Evolutionary conservation across 2,329 filamentous ascomycete species (phyloP), one percentile per base, ranked within the genome.

Genomic region (Claviceps purpurea): DNA sequence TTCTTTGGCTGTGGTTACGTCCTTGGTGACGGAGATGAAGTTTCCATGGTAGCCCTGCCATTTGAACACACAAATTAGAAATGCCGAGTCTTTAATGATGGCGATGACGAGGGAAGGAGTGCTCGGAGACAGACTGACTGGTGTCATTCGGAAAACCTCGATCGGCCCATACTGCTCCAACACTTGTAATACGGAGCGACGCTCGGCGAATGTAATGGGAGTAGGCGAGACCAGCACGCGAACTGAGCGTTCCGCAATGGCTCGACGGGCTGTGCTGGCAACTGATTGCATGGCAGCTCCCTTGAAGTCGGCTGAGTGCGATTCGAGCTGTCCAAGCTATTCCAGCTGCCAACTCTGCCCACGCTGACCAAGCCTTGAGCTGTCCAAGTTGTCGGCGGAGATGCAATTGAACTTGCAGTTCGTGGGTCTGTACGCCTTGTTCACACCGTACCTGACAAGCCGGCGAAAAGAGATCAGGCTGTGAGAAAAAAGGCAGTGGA

Each of bases 101-200:
- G 18, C 8, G 34, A 18, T 13, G 4, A 18, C n/a, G 16, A 37
- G n/a, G 2, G 22, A 46, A 11, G 24, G 5, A 22, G 13, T 13
- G 26, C 10, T 16, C 20, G 4, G 20, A 4, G 16, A 13, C 6
- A 11, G 16, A 54, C 2, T 57, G 2, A 61, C 60, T 46, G 55
- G 57, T 46, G 56, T 50, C 60, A 61, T 61, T 64, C 72, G 75
- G 62, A 81, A 81, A 39, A 73, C 66, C 42, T 80, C 74, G 45
- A 80, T 69, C 2, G 67, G 63, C 52, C 73, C 74, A 57, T 74
- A 66, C 51, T 69, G 67, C 62, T 78, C 71, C 22, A 81, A 65
- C 30, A 73, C 68, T 44, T 73, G 72, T 38, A 81, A 65, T 20
- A 81, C 68, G 7, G 76, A 76, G 24, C 77, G 74, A 6, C 78